phyloP scores from a whole-genome alignment of 2,329 filamentous ascomycete genomes.

The Ophiostoma fasciatum region DNA sequence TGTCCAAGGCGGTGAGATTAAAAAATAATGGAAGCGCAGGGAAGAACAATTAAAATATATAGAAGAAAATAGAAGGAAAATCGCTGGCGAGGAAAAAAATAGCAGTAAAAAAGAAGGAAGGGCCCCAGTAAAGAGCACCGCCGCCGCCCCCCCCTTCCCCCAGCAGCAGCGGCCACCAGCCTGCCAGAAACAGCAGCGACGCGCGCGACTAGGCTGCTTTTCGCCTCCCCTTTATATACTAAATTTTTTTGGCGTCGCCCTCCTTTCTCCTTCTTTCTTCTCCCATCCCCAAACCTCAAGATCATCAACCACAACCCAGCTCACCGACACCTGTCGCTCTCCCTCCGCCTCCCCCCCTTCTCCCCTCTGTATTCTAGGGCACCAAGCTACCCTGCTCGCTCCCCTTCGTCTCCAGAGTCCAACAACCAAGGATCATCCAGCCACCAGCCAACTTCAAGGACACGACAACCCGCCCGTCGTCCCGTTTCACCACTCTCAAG shows the following conservation, averaged over 20 bases:
- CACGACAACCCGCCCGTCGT: conserved; percentile 28
- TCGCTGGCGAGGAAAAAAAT: too few species aligned
- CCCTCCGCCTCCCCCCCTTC: conserved; percentile 14
- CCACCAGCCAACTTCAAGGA: conserved; percentile 11
- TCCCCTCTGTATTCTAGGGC: conserved; percentile 51
- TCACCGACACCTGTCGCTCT: conserved; percentile 7
- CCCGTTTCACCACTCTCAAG: neutral
- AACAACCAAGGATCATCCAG: conserved; percentile 23
- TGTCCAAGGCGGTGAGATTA: too few species aligned
- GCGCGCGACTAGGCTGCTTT: neutral
- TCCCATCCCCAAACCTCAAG: conserved; percentile 14
- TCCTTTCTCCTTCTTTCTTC: conserved; percentile 2
- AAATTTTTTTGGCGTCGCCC: neutral
- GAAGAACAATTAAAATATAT: too few species aligned
- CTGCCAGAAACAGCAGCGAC: neutral
- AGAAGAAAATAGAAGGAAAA: too few species aligned
- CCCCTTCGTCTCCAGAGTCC: conserved; percentile 61
- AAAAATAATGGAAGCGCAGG: too few species aligned
- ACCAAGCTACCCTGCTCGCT: conserved; percentile 70
- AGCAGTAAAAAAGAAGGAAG: too few species aligned
- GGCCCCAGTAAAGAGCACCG: too few species aligned
- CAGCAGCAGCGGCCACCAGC: too few species aligned
- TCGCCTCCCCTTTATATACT: neutral
- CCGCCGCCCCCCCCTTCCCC: too few species aligned
- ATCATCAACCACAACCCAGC: conserved; percentile 26